Evolutionary conservation across 1,139 yeast genomes (phyloP).

Genomic region (Debaryomycetaceae sp.): DNA sequence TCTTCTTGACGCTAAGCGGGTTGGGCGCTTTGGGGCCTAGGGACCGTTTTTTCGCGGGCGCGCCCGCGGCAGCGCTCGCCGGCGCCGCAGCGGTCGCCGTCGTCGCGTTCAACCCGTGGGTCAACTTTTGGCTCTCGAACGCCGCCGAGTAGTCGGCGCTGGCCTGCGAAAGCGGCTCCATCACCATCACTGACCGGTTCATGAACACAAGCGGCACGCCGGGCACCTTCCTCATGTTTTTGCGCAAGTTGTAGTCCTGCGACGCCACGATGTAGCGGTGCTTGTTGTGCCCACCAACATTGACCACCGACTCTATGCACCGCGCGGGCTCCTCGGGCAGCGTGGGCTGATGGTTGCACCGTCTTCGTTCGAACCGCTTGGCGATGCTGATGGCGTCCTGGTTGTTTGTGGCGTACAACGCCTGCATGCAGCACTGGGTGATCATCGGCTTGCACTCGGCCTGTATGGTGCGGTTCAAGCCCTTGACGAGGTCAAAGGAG

Average conservation of each 20-base stretch:
- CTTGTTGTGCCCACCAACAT: constrained; percentile 72
- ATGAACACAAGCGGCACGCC: constrained; percentile 88
- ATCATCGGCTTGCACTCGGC: constrained; percentile 90
- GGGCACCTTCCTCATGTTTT: constrained; percentile 65
- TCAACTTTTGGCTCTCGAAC: constrained; percentile 64
- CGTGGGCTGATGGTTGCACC: constrained; percentile 54
- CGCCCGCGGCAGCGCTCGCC: constrained; percentile 17
- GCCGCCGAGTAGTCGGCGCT: constrained; percentile 52
- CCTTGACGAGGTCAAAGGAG: constrained; percentile 70
- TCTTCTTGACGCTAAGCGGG: constrained; percentile 76
- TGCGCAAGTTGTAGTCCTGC: constrained; percentile 68
- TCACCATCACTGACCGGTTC: constrained; percentile 88
- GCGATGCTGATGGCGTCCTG: constrained; percentile 76
- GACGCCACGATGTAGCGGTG: constrained; percentile 88
- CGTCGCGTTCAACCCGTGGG: constrained; percentile 68
- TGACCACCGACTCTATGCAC: constrained; percentile 70
- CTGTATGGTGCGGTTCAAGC: constrained; percentile 78
- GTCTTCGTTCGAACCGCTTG: constrained; percentile 73
- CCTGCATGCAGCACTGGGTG: constrained; percentile 93
- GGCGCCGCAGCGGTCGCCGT: constrained; percentile 18
- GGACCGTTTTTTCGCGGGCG: constrained; percentile 44
- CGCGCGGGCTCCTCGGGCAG: constrained; percentile 68
- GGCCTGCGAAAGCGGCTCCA: constrained; percentile 86
- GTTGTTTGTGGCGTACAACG: constrained; percentile 65
- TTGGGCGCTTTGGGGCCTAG: constrained; percentile 81